Conservation (phyloP, 495 filamentous ascomycete genomes). For the Penicillium flavigenum region DNA sequence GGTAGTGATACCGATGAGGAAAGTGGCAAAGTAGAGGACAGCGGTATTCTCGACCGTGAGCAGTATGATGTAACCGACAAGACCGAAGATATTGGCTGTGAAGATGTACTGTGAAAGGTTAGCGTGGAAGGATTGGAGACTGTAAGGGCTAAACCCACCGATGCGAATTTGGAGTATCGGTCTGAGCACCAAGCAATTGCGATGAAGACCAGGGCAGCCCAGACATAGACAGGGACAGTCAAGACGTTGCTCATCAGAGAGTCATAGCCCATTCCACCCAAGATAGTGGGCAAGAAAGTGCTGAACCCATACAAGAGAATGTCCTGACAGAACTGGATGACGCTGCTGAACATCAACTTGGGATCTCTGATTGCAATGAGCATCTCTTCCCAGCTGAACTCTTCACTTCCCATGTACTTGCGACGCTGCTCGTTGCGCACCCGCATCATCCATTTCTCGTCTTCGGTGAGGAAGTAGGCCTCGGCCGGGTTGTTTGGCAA, state of each 20-base stretch:
- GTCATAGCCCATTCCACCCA: conserved; percentile 51
- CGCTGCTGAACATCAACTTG: conserved; percentile 43
- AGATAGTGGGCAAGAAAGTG: conserved; percentile 59
- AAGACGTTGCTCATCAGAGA: conserved; percentile 48
- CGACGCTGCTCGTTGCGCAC: conserved; percentile 42
- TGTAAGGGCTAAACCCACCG: conserved; percentile 18
- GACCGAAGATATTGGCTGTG: conserved; percentile 44
- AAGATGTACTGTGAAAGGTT: conserved; percentile 36
- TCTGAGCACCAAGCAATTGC: conserved; percentile 43
- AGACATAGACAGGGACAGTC: conserved; percentile 47
- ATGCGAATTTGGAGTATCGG: conserved; percentile 38
- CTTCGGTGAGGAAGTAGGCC: conserved; percentile 51
- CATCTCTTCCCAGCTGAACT: conserved; percentile 55
- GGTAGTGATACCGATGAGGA: conserved; percentile 51
- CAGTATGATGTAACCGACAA: conserved; percentile 54
- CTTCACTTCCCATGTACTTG: conserved; percentile 48
- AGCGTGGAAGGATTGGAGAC: conserved; percentile 2
- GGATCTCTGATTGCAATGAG: conserved; percentile 41
- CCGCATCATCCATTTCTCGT: conserved; percentile 53
- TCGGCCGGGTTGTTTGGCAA: conserved; percentile 56
- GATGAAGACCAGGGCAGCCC: conserved; percentile 44
- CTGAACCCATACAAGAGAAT: conserved; percentile 59
- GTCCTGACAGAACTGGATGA: conserved; percentile 54
- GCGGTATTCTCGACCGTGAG: conserved; percentile 37
- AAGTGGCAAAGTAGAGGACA: conserved; percentile 58